Evolutionary conservation across 495 filamentous ascomycete species (phyloP).

Genomic region (Podospora fimiseda): DNA sequence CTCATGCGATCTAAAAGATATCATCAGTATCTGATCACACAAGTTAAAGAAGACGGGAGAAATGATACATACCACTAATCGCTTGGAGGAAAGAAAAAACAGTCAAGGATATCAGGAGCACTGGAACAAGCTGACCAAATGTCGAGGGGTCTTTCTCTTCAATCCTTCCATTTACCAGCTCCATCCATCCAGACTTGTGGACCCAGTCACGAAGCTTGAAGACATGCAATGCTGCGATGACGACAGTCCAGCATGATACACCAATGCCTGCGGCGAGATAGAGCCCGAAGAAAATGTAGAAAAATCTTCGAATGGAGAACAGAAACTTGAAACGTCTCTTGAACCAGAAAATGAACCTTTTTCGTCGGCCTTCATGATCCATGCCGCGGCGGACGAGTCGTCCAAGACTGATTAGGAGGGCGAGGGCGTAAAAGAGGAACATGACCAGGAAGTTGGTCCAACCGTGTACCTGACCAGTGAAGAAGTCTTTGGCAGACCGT

Average conservation of each 20-base stretch:
- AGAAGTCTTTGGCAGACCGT: constrained; percentile 13
- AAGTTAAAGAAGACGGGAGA: background rate
- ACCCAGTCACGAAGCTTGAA: constrained; percentile 26
- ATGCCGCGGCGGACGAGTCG: constrained; percentile 20
- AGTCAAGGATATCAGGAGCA: constrained; percentile 29
- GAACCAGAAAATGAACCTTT: constrained; percentile 1
- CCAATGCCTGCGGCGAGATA: constrained; percentile 24
- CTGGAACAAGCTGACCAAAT: constrained; percentile 37
- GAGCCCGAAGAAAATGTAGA: constrained; percentile 16
- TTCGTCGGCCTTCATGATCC: constrained; percentile 13
- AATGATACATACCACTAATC: constrained; percentile 30
- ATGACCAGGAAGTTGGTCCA: constrained; percentile 26
- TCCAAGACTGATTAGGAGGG: constrained; percentile 19
- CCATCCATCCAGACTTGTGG: constrained; percentile 19
- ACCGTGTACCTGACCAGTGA: constrained; percentile 23
- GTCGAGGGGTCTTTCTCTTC: constrained; percentile 30
- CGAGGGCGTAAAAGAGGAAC: constrained; percentile 24
- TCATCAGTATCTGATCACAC: background rate
- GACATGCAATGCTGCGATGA: constrained; percentile 21
- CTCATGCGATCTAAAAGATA: background rate
- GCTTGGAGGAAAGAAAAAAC: constrained; percentile 32
- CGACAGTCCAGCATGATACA: constrained; percentile 15
- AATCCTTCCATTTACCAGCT: constrained; percentile 14
- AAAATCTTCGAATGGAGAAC: constrained; percentile 11
- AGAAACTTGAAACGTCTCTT: background rate